Evolutionary conservation across 2,329 filamentous ascomycete genomes (phyloP).

Genomic region (Cladosporium sp.): DNA sequence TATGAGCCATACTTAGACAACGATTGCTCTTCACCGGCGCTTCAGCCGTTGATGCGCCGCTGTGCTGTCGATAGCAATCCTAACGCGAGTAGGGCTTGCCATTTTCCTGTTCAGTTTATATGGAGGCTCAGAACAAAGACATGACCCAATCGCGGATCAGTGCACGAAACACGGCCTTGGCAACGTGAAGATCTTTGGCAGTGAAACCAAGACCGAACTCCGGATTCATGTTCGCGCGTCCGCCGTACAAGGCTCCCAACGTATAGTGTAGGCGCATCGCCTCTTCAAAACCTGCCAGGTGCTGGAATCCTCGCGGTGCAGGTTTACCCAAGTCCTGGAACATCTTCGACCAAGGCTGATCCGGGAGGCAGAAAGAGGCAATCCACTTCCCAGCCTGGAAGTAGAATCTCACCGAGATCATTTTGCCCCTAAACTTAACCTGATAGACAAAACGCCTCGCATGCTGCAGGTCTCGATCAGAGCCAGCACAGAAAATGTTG

Average conservation of each 20-base stretch:
- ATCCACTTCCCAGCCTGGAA: background rate
- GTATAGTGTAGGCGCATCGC: background rate
- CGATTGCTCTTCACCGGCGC: no score
- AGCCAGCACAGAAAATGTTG: no score
- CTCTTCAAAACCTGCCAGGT: background rate
- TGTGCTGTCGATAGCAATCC: background rate
- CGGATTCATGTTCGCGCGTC: background rate
- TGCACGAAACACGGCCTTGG: background rate
- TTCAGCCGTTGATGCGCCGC: background rate
- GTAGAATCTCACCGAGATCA: background rate
- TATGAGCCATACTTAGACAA: background rate
- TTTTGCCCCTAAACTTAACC: background rate
- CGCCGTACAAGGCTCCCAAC: background rate
- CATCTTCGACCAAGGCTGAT: background rate
- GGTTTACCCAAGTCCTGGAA: background rate
- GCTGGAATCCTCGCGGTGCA: background rate
- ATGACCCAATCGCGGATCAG: background rate
- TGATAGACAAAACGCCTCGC: background rate
- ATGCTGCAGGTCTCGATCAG: background rate
- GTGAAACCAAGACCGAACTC: background rate
- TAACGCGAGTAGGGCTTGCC: background rate
- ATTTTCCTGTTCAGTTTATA: background rate
- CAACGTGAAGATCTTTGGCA: background rate
- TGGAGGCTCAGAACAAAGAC: background rate
- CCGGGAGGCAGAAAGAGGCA: background rate